phyloP scores from a whole-genome alignment of 2,329 filamentous ascomycete genomes.

The Drechslerella dactyloides region DNA sequence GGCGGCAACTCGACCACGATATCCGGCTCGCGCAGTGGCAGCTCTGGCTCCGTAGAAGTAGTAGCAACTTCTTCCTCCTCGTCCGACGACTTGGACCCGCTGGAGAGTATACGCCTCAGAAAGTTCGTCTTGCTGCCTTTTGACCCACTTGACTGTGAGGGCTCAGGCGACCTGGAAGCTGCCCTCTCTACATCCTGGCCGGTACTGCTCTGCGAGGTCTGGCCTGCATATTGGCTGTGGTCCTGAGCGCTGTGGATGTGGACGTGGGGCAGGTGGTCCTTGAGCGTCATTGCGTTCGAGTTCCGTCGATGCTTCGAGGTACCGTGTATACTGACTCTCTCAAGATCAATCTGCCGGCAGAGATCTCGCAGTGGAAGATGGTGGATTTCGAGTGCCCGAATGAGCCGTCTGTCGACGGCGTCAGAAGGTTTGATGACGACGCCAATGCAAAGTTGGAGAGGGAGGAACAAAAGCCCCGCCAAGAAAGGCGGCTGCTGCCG shows the following conservation, averaged over 20 bases:
- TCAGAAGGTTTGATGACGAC: neutral
- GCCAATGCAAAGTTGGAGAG: neutral
- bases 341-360: neutral
- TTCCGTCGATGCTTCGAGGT: neutral
- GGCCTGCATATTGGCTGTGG: conserved; percentile 12
- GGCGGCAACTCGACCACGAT: conserved; percentile 53
- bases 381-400: neutral
- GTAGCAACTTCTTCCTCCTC: conserved; percentile 4
- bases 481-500: neutral
- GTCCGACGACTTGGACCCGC: conserved; percentile 28
- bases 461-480: neutral
- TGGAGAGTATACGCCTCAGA: conserved; percentile 30
- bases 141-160: neutral
- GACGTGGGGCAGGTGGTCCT: conserved; percentile 38
- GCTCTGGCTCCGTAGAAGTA: neutral
- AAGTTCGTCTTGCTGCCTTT: conserved; percentile 27
- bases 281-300: conserved; percentile 30
- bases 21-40: conserved; percentile 29
- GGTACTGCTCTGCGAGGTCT: neutral
- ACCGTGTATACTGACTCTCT: neutral
- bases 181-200: conserved; percentile 20
- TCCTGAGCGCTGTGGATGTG: conserved; percentile 22
- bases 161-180: conserved; percentile 10
- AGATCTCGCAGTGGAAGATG: neutral
- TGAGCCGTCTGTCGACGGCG: neutral